Base-by-base conservation (phyloP, 768 basidiomycete species). In the Rickenella mellea region DNA sequence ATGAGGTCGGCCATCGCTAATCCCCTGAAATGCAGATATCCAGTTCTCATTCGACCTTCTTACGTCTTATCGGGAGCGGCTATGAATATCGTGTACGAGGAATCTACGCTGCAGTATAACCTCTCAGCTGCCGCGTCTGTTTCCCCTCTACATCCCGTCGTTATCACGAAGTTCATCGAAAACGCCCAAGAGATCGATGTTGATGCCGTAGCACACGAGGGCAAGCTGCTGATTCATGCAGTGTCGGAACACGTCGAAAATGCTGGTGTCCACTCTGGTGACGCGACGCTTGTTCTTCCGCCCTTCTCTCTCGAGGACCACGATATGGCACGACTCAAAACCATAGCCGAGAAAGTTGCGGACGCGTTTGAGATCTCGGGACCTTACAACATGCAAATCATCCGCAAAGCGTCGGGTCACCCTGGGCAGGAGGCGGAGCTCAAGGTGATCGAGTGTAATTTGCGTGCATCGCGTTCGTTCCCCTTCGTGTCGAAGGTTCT, bases 381-480 rank as follows among this genome's bases (percentile, higher is more conserved):
- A 27, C 96, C 96, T 6, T 99, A 80, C 80, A 99, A 99, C 63
- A 99, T 99, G 93, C 96, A 99, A 63, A 78, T 99, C 61, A 98
- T 99, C 67, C 89, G 90, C 59, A 71, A 69, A 9, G 62, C 75
- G 2, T 68, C 69, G 5, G 70, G 69, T 19, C 57, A 60, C 12
- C 66, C 62, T 3, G 65, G 73, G 40, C 71, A 78, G 45, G 70
- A 78, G 20, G 65, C 80, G 9, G 74, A 79, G 43, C 78, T 98
- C 51, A 98, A 94, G 69, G 96, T 98, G 50, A 99, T 99, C 50
- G 96, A 99, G 63, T 99, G 96, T 65, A 99, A 99, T 63, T 69
- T 98, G 26, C 88, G 96, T 44, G 96, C 96, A 12, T 98, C 94
- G 20, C 83, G 96, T 17, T 94, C 91, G 24, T 98, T 98, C 85